These are phyloP conservation scores for Cichorium intybus DNA, from an alignment of 140 eudicot species.

Conservation along the genomic window DNA sequence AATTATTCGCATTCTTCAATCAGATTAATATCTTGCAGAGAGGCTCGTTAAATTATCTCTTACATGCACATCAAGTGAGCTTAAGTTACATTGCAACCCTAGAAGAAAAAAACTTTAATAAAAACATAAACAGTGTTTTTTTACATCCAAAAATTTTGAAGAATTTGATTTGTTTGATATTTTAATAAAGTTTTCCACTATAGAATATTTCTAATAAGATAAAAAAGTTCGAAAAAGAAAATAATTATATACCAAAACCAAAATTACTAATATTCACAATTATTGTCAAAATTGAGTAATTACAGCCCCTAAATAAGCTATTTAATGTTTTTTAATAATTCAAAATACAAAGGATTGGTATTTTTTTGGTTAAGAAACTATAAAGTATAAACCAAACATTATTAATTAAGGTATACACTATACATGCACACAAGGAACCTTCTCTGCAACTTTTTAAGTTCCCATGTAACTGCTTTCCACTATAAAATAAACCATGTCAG, in stretches of 20 bases:
- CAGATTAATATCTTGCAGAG: too few relatives aligned
- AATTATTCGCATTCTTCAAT: neutral
- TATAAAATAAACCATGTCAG: conserved; percentile 25
- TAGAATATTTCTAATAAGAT: neutral
- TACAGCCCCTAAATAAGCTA: too few relatives aligned
- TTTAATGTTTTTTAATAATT: too few relatives aligned
- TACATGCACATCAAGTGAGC: neutral
- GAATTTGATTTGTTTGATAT: neutral
- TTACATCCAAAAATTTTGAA: too few relatives aligned
- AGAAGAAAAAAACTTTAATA: neutral
- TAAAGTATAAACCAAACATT: neutral
- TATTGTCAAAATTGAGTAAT: too few relatives aligned
- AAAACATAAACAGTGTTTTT: neutral
- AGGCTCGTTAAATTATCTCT: neutral
- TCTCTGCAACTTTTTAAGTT: conserved; percentile 1
- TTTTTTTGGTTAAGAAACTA: neutral
- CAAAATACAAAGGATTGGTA: neutral
- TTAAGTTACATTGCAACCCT: neutral
- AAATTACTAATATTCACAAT: too few relatives aligned
- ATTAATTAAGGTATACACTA: neutral
- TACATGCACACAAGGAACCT: conserved; percentile 1
- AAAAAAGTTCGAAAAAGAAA: too few relatives aligned
- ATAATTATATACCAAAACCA: too few relatives aligned
- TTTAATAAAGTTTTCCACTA: neutral
- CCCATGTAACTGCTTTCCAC: conserved; percentile 1